A percentile compares a stretch with the other conserved stretches of the same genome.
These are phyloP conservation scores for Penicillium taxi DNA, from an alignment of 495 filamentous ascomycete species.

Conservation along the genomic window DNA sequence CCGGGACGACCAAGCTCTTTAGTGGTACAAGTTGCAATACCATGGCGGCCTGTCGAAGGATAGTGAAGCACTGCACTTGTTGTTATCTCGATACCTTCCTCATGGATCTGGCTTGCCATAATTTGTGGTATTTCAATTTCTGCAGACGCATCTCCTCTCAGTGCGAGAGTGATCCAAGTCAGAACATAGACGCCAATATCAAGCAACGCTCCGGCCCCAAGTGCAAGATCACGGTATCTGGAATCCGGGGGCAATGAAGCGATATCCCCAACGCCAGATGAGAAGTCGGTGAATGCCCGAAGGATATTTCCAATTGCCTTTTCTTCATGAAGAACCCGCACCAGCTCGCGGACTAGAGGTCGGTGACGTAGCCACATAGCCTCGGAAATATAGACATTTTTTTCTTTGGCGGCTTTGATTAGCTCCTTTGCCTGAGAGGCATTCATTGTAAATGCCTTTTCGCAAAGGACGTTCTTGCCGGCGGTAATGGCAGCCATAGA, in stretches of 20 bases:
- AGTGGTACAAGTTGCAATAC: slow-evolving; percentile 16
- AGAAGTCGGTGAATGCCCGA: slow-evolving; percentile 6
- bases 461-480: slow-evolving; percentile 36
- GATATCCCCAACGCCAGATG: slow-evolving; percentile 6
- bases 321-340: slow-evolving; percentile 7
- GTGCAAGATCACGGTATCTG: slow-evolving; percentile 6
- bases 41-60: slow-evolving; percentile 10
- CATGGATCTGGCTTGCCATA: slow-evolving; percentile 11
- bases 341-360: slow-evolving; percentile 7
- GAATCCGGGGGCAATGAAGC: slow-evolving; percentile 2
- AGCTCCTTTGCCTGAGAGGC: slow-evolving; percentile 29
- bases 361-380: slow-evolving; percentile 19
- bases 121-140: slow-evolving; percentile 7
- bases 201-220: slow-evolving; percentile 13
- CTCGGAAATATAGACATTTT: slow-evolving; percentile 37
- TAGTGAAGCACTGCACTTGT: slow-evolving; percentile 15
- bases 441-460: slow-evolving; percentile 37
- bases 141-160: slow-evolving; percentile 3
- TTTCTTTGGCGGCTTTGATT: slow-evolving; percentile 30
- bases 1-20: slow-evolving; percentile 5
- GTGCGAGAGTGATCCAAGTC: slow-evolving; percentile 13
- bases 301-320: slow-evolving; percentile 8
- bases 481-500: slow-evolving; percentile 34
- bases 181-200: slow-evolving; percentile 21
- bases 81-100: slow-evolving; percentile 15